Conservation (phyloP, 2,329 filamentous ascomycete genomes). For the Fusarium sp. region DNA sequence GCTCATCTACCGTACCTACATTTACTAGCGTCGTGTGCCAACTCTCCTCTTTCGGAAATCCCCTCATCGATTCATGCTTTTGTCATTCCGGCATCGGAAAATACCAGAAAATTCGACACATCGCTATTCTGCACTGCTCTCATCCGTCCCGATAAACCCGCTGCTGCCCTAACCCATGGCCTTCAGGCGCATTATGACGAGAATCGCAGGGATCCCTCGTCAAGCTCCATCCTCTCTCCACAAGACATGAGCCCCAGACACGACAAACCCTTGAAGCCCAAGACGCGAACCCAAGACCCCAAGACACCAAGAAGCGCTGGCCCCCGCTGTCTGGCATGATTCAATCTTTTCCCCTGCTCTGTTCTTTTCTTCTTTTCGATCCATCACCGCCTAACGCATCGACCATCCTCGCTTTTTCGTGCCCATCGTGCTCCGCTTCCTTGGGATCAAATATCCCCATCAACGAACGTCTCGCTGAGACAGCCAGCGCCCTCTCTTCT, state of each 20-base stretch:
- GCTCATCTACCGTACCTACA: slow-evolving; percentile 9
- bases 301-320: slow-evolving; percentile 25
- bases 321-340: slow-evolving; percentile 28
- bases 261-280: slow-evolving; percentile 31
- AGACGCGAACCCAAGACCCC: slow-evolving; percentile 9
- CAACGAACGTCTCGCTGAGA: not conserved
- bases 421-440: slow-evolving; percentile 4
- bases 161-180: not conserved
- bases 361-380: not conserved
- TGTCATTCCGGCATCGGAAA: slow-evolving; percentile 17
- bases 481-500: slow-evolving; percentile 3
- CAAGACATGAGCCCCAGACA: slow-evolving; percentile 6
- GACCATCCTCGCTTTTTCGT: not conserved
- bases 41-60: slow-evolving; percentile 12
- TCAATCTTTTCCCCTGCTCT: not conserved
- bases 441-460: not conserved
- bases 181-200: slow-evolving; percentile 17
- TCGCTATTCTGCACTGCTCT: too few species aligned
- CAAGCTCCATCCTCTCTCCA: not conserved
- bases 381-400: slow-evolving; percentile 10
- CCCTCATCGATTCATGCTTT: not conserved
- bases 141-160: not conserved
- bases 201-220: slow-evolving; percentile 2
- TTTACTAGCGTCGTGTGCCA: slow-evolving; percentile 35
- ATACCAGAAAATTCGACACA: not conserved